Conservation (phyloP, 2,329 filamentous ascomycete species). For the Diaporthe sp. region DNA sequence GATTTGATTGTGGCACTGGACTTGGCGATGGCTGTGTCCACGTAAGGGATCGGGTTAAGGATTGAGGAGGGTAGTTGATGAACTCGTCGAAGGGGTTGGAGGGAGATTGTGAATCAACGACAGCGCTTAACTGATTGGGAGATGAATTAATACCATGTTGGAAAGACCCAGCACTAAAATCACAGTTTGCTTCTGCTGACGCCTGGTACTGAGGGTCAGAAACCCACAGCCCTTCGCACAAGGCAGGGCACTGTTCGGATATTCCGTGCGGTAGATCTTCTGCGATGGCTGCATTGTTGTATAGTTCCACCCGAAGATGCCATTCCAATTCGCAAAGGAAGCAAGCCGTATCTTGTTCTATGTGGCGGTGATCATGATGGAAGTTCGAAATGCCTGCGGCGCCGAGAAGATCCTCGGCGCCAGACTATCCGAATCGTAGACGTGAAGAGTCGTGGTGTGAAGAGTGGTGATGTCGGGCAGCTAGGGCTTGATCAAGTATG, state of each 20-base stretch:
- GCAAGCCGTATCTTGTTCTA: conserved; percentile 8
- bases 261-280: background rate
- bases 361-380: background rate
- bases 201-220: background rate
- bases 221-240: background rate
- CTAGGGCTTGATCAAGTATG: background rate
- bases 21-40: background rate
- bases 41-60: background rate
- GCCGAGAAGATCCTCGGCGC: conserved; percentile 17
- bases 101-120: background rate
- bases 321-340: conserved; percentile 6
- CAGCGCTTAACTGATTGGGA: background rate
- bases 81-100: background rate
- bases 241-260: background rate
- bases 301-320: background rate
- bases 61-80: background rate
- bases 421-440: background rate
- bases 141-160: background rate
- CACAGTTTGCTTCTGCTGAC: background rate
- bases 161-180: background rate
- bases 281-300: background rate
- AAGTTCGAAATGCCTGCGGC: conserved; percentile 3
- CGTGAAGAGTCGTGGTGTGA: background rate
- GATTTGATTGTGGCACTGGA: background rate
- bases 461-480: no score